Conservation (phyloP, 2,329 filamentous ascomycete species). For the Nemania sp. region DNA sequence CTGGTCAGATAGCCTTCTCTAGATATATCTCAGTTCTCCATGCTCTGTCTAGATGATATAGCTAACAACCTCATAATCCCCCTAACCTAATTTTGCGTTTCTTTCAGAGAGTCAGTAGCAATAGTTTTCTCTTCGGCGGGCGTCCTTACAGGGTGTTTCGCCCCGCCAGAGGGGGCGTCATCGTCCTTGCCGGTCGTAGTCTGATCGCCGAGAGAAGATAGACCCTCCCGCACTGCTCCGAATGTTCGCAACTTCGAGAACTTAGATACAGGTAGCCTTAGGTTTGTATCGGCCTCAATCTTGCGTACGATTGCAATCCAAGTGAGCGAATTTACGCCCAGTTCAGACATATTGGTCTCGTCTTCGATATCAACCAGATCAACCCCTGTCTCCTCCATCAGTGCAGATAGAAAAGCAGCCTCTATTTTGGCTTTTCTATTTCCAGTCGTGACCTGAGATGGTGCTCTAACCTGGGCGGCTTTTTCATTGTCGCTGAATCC, state of each 20-base stretch:
- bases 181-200: too few relatives aligned
- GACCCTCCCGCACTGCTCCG: conserved; percentile 37
- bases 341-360: conserved; percentile 39
- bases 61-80: too few relatives aligned
- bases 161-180: too few relatives aligned
- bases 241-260: conserved; percentile 41
- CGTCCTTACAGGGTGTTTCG: too few relatives aligned
- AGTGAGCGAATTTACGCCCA: conserved; percentile 49
- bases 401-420: conserved; percentile 36
- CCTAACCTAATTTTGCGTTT: too few relatives aligned
- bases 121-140: too few relatives aligned
- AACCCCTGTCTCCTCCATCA: conserved; percentile 43
- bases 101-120: too few relatives aligned
- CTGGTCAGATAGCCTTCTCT: too few relatives aligned
- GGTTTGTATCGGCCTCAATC: conserved; percentile 42
- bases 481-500: too few relatives aligned
- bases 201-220: conserved; percentile 18
- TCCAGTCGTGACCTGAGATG: neutral
- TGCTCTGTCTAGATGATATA: too few relatives aligned
- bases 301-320: conserved; percentile 43
- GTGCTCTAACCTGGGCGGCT: neutral
- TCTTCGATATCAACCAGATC: conserved; percentile 40
- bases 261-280: conserved; percentile 39
- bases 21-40: too few relatives aligned
- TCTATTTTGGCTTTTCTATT: conserved; percentile 18